Evolutionary conservation across 1,139 yeast species (phyloP), one percentile per base, ranked within the genome.

Genomic region (Candida tropicalis): DNA sequence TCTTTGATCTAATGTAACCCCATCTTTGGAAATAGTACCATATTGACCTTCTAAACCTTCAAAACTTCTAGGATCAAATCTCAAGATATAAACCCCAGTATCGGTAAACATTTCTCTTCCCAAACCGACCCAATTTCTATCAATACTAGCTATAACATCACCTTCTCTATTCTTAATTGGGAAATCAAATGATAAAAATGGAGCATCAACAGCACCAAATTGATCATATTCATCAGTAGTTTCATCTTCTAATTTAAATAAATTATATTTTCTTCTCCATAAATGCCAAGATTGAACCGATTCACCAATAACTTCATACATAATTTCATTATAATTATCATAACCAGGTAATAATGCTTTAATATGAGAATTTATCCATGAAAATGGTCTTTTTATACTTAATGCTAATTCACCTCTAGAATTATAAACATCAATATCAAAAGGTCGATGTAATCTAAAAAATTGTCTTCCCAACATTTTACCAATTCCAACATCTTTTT

Each of bases 61-160:
- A 55, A 82, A 79, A 52, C 84, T 70, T 10, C 75, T 71, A 2
- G 91, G 86, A 55, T 88, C 96, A 87, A 89, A 85, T 47, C 96
- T 68, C 27, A 93, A 67, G 10, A 90, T 80, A 62, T 93, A 93
- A 2, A 89, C 91, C 50, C 98, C 98, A 0, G 97, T 87, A 63
- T 93, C 98, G 0, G 98, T 91, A 59, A 91, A 86, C 57, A 91
- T 66, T 60, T 93, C 99, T 56, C 97, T 77, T 2, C 95, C 96
- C 29, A 93, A 66, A 0, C 99, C 99, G 3, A 87, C 96, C 95
- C 97, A 93, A 63, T 90, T 89, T 55, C 98, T 77, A 60, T 89
- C 95, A 1, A 93, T 91, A 2, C 87, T 73, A 0, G 85, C 97
- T 46, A 86, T 68, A 1, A 86, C 79, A 17, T 73, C 68, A 1